Percentiles rank a stretch among this genome's conserved stretches.
These are phyloP conservation scores for Ogataea salicorniae DNA, from an alignment of 805 yeast species.

Conservation along the genomic window DNA sequence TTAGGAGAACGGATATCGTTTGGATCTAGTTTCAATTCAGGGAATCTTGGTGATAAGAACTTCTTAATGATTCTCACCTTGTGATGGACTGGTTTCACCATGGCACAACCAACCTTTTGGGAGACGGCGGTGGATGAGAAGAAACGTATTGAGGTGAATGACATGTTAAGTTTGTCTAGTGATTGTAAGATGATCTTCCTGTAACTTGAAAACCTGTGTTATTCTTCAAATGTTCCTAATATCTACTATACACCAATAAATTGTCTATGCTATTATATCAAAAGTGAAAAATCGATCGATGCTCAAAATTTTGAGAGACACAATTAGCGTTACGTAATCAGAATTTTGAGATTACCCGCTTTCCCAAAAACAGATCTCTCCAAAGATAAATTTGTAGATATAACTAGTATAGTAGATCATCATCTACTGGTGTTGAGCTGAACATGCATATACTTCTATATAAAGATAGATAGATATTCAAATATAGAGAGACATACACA, in stretches of 20 bases:
- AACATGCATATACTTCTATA: too few species aligned
- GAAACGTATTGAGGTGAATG: slow-evolving; percentile 14
- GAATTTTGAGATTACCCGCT: too few species aligned
- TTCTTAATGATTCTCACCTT: slow-evolving; percentile 69
- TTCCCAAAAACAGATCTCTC: too few species aligned
- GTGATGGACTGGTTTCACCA: slow-evolving; percentile 91
- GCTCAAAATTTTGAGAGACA: too few species aligned
- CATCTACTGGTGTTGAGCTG: too few species aligned
- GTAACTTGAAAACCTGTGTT: not conserved
- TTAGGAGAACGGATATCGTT: slow-evolving; percentile 77
- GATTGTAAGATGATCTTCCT: not conserved
- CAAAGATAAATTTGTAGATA: too few species aligned
- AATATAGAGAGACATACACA: not conserved
- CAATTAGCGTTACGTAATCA: too few species aligned
- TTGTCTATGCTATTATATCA: too few species aligned
- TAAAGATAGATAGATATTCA: too few species aligned
- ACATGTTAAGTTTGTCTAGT: slow-evolving; percentile 1
- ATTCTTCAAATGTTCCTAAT: not conserved
- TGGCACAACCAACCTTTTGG: slow-evolving; percentile 55
- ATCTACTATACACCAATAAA: too few species aligned
- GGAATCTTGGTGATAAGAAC: slow-evolving; percentile 68
- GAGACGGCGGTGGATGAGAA: slow-evolving; percentile 31
- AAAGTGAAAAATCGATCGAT: too few species aligned
- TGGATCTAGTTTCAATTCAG: slow-evolving; percentile 59
- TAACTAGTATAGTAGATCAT: too few species aligned